These are phyloP conservation scores for Candida pini DNA, from an alignment of 805 yeast species.

Conservation along the genomic window DNA sequence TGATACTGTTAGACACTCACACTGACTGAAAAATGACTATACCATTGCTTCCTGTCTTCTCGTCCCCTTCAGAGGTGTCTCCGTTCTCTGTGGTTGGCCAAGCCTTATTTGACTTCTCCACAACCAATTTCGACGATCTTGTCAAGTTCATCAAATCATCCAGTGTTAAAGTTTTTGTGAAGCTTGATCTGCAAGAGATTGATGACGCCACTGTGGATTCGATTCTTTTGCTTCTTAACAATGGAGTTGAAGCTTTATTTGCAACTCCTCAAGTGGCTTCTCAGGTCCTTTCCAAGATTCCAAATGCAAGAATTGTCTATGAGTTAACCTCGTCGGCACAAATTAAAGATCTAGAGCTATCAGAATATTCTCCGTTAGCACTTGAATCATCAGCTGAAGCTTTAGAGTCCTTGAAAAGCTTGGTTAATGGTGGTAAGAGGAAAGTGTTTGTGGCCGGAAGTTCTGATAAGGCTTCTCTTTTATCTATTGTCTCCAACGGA, in stretches of 20 bases:
- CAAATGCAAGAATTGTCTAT: slow-evolving; percentile 29
- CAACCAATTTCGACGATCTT: slow-evolving; percentile 12
- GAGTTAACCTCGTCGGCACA: slow-evolving; percentile 16
- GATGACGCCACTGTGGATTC: slow-evolving; percentile 16
- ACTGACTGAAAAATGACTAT: slow-evolving; percentile 23
- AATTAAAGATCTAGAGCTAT: slow-evolving; percentile 12
- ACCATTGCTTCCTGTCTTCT: slow-evolving; percentile 28
- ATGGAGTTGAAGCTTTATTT: slow-evolving; percentile 25
- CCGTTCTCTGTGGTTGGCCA: slow-evolving; percentile 25
- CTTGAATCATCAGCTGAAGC: slow-evolving; percentile 13
- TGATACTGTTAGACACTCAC: too few species aligned
- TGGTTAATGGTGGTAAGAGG: slow-evolving; percentile 12
- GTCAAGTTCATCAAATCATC: slow-evolving; percentile 9
- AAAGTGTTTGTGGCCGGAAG: slow-evolving; percentile 8
- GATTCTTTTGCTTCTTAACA: slow-evolving; percentile 23
- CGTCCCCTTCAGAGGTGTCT: slow-evolving; percentile 9
- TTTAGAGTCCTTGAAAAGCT: slow-evolving; percentile 8
- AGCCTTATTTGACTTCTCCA: slow-evolving; percentile 18
- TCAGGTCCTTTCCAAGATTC: slow-evolving; percentile 22
- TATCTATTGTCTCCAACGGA: slow-evolving; percentile 27
- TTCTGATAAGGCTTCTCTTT: slow-evolving; percentile 7
- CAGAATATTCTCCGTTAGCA: slow-evolving; percentile 18
- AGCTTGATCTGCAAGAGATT: slow-evolving; percentile 11
- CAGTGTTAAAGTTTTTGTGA: slow-evolving; percentile 21
- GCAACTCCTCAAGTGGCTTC: slow-evolving; percentile 15